Conservation (phyloP, 169 alveolate species). For the Eimeria necatrix region DNA sequence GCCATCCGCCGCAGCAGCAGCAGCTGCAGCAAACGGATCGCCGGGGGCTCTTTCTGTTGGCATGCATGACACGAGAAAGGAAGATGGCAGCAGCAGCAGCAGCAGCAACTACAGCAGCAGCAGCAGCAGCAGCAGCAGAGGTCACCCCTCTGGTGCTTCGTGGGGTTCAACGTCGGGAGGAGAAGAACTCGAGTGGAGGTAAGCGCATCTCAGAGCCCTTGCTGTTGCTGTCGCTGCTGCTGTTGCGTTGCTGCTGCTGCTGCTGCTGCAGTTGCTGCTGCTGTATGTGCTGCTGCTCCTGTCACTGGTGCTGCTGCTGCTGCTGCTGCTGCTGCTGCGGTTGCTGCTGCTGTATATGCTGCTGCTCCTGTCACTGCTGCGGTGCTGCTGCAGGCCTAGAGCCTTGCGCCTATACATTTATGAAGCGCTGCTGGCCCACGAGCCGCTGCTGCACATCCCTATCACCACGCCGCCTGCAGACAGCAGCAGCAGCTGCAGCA, state of each 20-base stretch:
- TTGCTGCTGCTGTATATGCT: conserved; percentile 4
- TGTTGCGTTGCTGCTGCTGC: neutral
- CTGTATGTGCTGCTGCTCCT: conserved; percentile 7
- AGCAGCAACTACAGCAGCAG: neutral
- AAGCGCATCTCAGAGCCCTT: conserved; percentile 8
- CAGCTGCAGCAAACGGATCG: conserved; percentile 4
- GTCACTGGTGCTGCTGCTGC: conserved; percentile 38
- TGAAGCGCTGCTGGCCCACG: conserved; percentile 76
- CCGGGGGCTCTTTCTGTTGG: neutral
- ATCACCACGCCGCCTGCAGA: neutral
- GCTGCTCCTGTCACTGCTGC: conserved; percentile 26
- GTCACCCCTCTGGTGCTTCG: neutral
- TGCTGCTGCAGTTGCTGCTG: neutral
- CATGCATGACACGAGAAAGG: neutral
- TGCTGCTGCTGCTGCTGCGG: neutral
- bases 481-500: conserved; percentile 32
- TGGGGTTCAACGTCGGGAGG: neutral
- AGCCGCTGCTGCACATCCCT: conserved; percentile 62
- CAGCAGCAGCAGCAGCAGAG: conserved; percentile 35
- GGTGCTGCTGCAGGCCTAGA: conserved; percentile 23
- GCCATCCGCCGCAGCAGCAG: conserved; percentile 11
- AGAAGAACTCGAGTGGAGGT: neutral
- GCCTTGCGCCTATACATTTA: conserved; percentile 43
- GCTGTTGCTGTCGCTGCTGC: conserved; percentile 5
- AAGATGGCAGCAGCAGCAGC: neutral